These are phyloP conservation scores for Aristolochia californica DNA, from an alignment of 164 flowering plant species.

Conservation along the genomic window DNA sequence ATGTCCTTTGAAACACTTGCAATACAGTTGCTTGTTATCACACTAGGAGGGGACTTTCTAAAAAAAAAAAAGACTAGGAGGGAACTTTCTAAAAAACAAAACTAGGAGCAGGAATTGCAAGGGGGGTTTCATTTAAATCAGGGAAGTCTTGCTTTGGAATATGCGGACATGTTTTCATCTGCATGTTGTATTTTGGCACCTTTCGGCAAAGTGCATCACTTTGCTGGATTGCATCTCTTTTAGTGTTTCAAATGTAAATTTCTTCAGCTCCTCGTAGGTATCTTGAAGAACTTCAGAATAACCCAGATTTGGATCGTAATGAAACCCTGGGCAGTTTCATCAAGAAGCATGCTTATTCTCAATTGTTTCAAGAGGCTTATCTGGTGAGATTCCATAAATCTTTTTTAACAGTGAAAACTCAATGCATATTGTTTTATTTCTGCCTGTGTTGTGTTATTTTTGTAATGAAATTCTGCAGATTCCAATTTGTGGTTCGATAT, in stretches of 20 bases:
- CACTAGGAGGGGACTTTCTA: too few species aligned
- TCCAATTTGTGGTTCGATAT: conserved; percentile 83
- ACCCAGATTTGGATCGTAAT: conserved; percentile 66
- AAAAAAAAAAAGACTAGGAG: too few species aligned
- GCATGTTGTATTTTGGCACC: too few species aligned
- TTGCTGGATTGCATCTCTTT: neutral
- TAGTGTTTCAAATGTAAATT: neutral
- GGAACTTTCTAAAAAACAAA: too few species aligned
- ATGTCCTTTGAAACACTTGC: too few species aligned
- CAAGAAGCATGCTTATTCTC: conserved; percentile 65
- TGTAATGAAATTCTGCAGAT: conserved; percentile 27
- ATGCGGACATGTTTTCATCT: too few species aligned
- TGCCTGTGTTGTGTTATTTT: neutral
- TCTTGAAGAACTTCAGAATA: conserved; percentile 62
- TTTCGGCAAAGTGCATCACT: too few species aligned
- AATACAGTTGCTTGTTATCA: too few species aligned
- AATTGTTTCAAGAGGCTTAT: conserved; percentile 76
- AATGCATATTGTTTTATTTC: neutral
- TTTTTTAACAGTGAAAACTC: neutral
- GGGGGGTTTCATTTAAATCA: too few species aligned
- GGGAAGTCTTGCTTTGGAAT: too few species aligned
- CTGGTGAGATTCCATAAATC: conserved; percentile 42
- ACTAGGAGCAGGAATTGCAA: too few species aligned
- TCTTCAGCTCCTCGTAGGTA: conserved; percentile 31
- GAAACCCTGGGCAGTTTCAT: conserved; percentile 81